Conservation (phyloP, 345 rosid species). For the Hibiscus trionum region DNA sequence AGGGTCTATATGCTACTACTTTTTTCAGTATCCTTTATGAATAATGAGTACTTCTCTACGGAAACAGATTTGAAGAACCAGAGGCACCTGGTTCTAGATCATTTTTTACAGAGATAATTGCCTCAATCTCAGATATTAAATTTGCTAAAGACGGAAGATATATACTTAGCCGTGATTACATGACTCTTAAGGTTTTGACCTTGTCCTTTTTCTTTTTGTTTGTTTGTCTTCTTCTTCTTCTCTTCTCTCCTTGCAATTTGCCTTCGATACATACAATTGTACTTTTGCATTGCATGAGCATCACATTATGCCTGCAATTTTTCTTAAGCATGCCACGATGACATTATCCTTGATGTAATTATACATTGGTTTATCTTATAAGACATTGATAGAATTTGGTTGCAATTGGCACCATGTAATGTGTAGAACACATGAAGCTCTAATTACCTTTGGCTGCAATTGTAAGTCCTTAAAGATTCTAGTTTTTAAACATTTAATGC, state of each 20-base stretch:
- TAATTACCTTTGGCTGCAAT: not conserved
- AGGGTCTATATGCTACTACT: not conserved
- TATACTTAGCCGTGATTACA: slow-evolving; percentile 88
- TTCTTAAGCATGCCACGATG: not conserved
- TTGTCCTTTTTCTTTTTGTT: not conserved
- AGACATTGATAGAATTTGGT: not conserved
- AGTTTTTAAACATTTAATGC: not conserved
- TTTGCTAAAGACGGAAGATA: slow-evolving; percentile 75
- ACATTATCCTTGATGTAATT: not conserved
- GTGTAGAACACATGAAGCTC: not conserved
- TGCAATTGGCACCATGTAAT: not conserved
- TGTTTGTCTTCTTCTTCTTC: not conserved
- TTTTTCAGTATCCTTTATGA: not conserved
- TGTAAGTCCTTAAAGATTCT: not conserved
- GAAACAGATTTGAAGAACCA: slow-evolving; percentile 71
- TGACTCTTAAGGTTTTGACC: slow-evolving; percentile 77
- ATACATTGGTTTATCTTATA: too few species aligned
- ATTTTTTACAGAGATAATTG: slow-evolving; percentile 90
- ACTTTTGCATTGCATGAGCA: not conserved
- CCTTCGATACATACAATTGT: not conserved
- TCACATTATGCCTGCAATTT: not conserved
- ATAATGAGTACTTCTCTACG: slow-evolving; percentile 6
- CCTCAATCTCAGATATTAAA: slow-evolving; percentile 85
- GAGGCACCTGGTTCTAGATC: slow-evolving; percentile 73
- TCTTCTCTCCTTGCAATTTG: not conserved